Conservation (phyloP, 129 eudicot species). For the Rutidosis leptorrhynchoides region DNA sequence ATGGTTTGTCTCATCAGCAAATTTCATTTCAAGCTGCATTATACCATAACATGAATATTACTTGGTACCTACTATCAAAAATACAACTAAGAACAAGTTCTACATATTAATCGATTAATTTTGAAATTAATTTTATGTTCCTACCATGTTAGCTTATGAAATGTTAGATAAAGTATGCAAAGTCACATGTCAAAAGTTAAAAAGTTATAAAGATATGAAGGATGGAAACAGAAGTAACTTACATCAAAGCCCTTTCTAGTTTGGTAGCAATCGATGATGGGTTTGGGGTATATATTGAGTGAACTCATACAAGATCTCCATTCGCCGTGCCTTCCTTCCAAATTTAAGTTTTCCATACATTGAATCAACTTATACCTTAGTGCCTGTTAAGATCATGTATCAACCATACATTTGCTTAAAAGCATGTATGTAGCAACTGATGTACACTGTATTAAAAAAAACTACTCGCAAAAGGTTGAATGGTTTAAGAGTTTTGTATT, state of each 20-base stretch:
- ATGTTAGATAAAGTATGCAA: neutral
- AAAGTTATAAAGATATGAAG: slow-evolving; percentile 2
- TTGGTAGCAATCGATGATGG: slow-evolving; percentile 66
- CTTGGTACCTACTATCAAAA: neutral
- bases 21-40: slow-evolving; percentile 62
- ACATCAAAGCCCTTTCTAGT: slow-evolving; percentile 54
- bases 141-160: neutral
- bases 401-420: neutral
- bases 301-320: slow-evolving; percentile 66
- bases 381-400: slow-evolving; percentile 42
- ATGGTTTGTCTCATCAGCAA: slow-evolving; percentile 60
- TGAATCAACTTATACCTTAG: slow-evolving; percentile 52
- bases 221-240: slow-evolving; percentile 22
- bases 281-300: slow-evolving; percentile 40
- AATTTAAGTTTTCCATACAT: slow-evolving; percentile 59
- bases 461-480: neutral
- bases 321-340: slow-evolving; percentile 52
- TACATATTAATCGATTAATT: neutral
- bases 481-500: neutral
- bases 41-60: slow-evolving; percentile 8
- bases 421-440: neutral
- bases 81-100: neutral
- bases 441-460: no score
- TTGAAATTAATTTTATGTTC: neutral
- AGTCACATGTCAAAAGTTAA: neutral